These are phyloP conservation scores for Ilyonectria destructans DNA, from an alignment of 2,329 filamentous ascomycete species.

Conservation along the genomic window DNA sequence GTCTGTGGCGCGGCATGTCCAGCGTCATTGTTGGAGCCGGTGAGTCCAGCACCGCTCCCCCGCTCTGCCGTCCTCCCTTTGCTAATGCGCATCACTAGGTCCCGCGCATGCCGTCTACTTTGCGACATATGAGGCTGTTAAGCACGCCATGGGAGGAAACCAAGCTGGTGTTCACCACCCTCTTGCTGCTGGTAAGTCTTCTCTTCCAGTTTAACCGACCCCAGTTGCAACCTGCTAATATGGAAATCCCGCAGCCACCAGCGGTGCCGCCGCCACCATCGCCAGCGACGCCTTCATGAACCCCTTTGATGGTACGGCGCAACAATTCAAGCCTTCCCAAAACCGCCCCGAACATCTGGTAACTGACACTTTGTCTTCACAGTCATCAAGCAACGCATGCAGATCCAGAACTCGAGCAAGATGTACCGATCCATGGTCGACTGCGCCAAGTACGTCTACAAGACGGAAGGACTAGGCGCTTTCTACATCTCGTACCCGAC, in stretches of 20 bases:
- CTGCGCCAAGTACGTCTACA: constrained; percentile 91
- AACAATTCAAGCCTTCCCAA: not conserved
- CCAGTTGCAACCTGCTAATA: constrained; percentile 25
- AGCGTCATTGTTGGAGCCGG: constrained; percentile 97
- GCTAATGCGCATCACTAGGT: constrained; percentile 68
- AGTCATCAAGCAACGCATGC: constrained; percentile 99
- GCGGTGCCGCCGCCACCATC: constrained; percentile 95
- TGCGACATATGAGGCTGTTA: constrained; percentile 97
- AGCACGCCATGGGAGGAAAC: constrained; percentile 96
- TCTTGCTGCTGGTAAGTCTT: constrained; percentile 84
- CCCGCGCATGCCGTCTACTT: constrained; percentile 99
- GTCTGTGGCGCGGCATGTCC: constrained; percentile 96
- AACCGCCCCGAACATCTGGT: not conserved
- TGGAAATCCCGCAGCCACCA: constrained; percentile 75
- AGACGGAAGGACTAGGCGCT: constrained; percentile 87
- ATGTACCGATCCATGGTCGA: constrained; percentile 89
- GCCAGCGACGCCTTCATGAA: constrained; percentile 99
- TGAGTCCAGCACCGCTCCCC: constrained; percentile 61
- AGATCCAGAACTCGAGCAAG: constrained; percentile 92
- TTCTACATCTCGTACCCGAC: constrained; percentile 99
- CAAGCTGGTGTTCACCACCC: constrained; percentile 90
- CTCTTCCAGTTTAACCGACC: not conserved
- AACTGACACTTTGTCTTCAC: constrained; percentile 31
- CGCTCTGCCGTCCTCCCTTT: constrained; percentile 24
- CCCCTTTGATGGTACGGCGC: constrained; percentile 91